These are phyloP conservation scores for Tinospora cordifolia DNA, from an alignment of 164 flowering plant genomes.

Conservation along the genomic window DNA sequence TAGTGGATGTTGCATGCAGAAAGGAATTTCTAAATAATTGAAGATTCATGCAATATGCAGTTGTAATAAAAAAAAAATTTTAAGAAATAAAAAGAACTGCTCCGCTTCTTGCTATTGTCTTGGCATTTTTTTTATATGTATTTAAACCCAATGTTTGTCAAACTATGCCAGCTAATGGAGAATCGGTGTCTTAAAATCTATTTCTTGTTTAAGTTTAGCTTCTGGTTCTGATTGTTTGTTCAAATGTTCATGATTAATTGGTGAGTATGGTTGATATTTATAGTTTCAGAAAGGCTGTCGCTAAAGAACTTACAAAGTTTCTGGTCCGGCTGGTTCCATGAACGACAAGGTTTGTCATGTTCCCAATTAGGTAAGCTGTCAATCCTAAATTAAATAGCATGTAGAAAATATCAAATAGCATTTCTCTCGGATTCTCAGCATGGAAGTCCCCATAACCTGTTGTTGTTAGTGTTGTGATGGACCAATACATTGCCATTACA, in stretches of 20 bases:
- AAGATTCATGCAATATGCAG: background rate
- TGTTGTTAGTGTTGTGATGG: constrained; percentile 84
- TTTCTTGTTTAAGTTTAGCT: background rate
- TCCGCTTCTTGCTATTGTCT: background rate
- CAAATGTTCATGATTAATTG: background rate
- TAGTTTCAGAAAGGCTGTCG: background rate
- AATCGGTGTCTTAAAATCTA: background rate
- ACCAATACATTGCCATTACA: constrained; percentile 86
- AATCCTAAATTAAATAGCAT: constrained; percentile 95
- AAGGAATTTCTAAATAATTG: background rate
- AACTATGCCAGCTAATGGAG: background rate
- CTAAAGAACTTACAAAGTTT: constrained; percentile 55
- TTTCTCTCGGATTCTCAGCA: constrained; percentile 85
- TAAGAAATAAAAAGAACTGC: background rate
- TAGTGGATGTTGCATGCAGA: background rate
- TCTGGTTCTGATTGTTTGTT: background rate
- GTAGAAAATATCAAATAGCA: constrained; percentile 79
- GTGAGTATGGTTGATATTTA: too few species aligned
- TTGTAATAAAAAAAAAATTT: too few species aligned
- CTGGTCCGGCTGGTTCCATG: constrained; percentile 95
- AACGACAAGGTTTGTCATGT: constrained; percentile 97
- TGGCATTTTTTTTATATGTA: too few species aligned
- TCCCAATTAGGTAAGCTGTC: constrained; percentile 88
- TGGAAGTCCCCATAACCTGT: constrained; percentile 96
- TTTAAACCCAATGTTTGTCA: too few species aligned